phyloP scores from a whole-genome alignment of 225 moss, liverwort and hornwort genomes.

The Polytrichum formosum region DNA sequence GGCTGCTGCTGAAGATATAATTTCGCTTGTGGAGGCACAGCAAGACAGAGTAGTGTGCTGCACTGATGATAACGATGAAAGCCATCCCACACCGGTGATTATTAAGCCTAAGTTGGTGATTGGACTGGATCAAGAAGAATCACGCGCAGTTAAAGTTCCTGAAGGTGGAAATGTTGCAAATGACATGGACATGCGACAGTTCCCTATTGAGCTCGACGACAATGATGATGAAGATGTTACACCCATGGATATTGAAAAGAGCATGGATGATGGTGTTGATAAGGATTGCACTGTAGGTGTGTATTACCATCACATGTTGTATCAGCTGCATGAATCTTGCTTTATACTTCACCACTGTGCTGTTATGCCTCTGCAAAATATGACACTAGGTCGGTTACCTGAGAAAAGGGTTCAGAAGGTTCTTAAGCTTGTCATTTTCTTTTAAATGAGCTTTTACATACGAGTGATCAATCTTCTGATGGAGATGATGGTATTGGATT shows the following conservation, averaged over 20 bases:
- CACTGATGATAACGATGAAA: conserved; percentile 11
- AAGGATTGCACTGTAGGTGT: conserved; percentile 13
- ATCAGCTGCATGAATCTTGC: no score
- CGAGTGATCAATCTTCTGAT: background rate
- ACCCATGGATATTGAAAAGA: conserved; percentile 15
- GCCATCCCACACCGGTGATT: conserved; percentile 9
- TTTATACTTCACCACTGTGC: no score
- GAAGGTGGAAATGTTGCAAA: conserved; percentile 8
- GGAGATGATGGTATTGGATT: background rate
- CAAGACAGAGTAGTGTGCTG: conserved; percentile 17
- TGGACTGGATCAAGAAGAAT: conserved; percentile 20
- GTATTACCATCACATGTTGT: background rate
- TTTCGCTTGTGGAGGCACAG: conserved; percentile 11
- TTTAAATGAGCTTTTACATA: background rate
- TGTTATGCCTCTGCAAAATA: no score
- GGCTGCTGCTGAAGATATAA: conserved; percentile 18
- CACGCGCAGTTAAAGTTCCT: conserved; percentile 5
- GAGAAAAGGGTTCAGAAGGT: no score
- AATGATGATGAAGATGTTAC: conserved; percentile 11
- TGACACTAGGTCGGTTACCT: no score
- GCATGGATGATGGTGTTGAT: conserved; percentile 13
- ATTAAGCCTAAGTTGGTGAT: conserved; percentile 37
- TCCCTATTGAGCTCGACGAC: conserved; percentile 7
- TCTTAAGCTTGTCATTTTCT: no score
- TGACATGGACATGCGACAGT: conserved; percentile 23